These are phyloP conservation scores for Choanephora cucurbitarum DNA, from an alignment of 371 early-diverging fungal species.

Conservation along the genomic window DNA sequence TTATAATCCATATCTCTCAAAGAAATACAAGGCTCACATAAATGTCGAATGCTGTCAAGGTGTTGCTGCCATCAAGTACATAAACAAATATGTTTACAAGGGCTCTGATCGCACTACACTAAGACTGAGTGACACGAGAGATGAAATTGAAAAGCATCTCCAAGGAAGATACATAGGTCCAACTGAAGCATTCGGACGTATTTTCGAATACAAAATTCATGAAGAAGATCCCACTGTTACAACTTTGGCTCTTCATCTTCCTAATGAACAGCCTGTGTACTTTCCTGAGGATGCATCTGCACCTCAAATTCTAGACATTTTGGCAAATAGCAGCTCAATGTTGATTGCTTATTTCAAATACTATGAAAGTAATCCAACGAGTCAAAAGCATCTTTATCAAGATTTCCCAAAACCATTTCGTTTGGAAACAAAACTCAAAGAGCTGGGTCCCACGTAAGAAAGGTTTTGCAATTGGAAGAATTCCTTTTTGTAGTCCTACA, in stretches of 20 bases:
- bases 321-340: not conserved
- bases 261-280: constrained; percentile 10
- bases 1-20: constrained; percentile 29
- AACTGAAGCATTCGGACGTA: no score
- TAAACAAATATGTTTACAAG: constrained; percentile 45
- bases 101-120: constrained; percentile 21
- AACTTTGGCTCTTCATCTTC: constrained; percentile 3
- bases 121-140: not conserved
- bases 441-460: constrained; percentile 3
- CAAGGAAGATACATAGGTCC: no score
- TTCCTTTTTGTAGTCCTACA: constrained; percentile 4
- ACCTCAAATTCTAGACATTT: not conserved
- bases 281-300: not conserved
- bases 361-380: not conserved
- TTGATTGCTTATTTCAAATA: constrained; percentile 5
- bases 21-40: constrained; percentile 45
- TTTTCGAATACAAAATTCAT: constrained; percentile 7
- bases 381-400: constrained; percentile 3
- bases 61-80: constrained; percentile 35
- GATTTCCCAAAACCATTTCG: constrained; percentile 10
- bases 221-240: not conserved
- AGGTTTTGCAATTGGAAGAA: constrained; percentile 1
- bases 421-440: not conserved
- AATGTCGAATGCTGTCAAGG: constrained; percentile 41
- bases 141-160: constrained; percentile 1